Conservation (phyloP, 805 yeast species). For the Starmerella apicola region DNA sequence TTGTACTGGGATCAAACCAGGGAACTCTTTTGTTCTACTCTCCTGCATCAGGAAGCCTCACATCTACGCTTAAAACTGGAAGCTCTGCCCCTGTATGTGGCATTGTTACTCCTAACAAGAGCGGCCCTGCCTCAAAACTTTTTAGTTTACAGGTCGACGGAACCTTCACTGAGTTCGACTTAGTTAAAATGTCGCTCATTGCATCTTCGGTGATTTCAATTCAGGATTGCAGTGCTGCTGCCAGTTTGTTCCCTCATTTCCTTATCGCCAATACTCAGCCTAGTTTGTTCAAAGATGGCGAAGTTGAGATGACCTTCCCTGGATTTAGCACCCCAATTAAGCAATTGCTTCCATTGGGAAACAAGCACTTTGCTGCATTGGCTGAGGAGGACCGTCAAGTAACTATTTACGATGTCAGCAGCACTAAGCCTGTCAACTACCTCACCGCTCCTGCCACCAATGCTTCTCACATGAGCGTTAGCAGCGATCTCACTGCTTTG, state of each 20-base stretch:
- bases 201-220: slow-evolving; percentile 19
- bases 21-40: slow-evolving; percentile 58
- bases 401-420: slow-evolving; percentile 48
- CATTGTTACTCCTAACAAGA: background rate
- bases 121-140: slow-evolving; percentile 4
- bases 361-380: slow-evolving; percentile 47
- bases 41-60: slow-evolving; percentile 47
- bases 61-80: slow-evolving; percentile 28
- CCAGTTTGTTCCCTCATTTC: slow-evolving; percentile 20
- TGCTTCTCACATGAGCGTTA: slow-evolving; percentile 32
- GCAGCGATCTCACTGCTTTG: slow-evolving; percentile 26
- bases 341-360: slow-evolving; percentile 32
- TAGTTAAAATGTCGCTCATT: slow-evolving; percentile 32
- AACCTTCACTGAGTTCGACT: slow-evolving; percentile 49
- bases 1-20: slow-evolving; percentile 52
- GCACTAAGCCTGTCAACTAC: slow-evolving; percentile 37
- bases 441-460: slow-evolving; percentile 55
- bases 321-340: slow-evolving; percentile 65
- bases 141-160: slow-evolving; percentile 15
- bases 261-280: slow-evolving; percentile 59
- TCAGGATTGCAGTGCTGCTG: slow-evolving; percentile 1
- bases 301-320: slow-evolving; percentile 44
- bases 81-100: slow-evolving; percentile 6
- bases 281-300: slow-evolving; percentile 36
- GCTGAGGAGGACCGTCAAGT: slow-evolving; percentile 75